Base-by-base conservation (phyloP, 1,139 yeast species). In the Suhomyces terraborum region DNA sequence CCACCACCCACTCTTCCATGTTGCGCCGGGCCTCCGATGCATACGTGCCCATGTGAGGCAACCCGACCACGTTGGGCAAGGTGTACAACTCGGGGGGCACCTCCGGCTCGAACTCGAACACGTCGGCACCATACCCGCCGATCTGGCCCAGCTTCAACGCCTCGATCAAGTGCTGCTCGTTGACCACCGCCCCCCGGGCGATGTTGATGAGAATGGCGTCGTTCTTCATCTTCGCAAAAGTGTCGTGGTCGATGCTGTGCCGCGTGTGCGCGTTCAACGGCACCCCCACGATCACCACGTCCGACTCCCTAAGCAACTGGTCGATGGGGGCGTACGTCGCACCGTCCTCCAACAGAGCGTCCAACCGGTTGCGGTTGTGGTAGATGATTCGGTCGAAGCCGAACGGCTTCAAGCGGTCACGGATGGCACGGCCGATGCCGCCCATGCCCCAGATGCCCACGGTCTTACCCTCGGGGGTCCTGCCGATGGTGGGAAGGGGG, bases 1-100 rank as follows among this genome's bases (percentile, higher is more conserved):
- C 70, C 35, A 79, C 65, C 10, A 73, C 78, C 58, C 77, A 76
- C 45, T 64, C 69, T 61, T 81, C 85, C 82, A 82, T 77, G 54
- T 75, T 75, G 43, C 62, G 58, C 38, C 77, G 67, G 2, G 86
- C 78, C 56, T 80, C 85, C 34, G 63, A 59, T 2, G 93, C 73
- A 59, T 79, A 82, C 0, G 96, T 87, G 22, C 95, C 96, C 83
- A 85, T 79, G 59, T 88, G 95, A 14, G 95, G 95, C 51, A 84
- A 68, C 31, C 84, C 73, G 9, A 83, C 71, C 12, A 82, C 88
- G 45, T 80, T 78, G 4, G 80, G 79, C 52, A 78, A 58, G 13
- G 68, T 66, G 36, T 75, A 64, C 46, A 84, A 65, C 46, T 83
- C 88, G 52, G 70, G 61, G 26, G 83, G 73, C 14, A 80, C 82